Base-by-base conservation (phyloP, 164 flowering plant species). In the Macadamia tetraphylla region DNA sequence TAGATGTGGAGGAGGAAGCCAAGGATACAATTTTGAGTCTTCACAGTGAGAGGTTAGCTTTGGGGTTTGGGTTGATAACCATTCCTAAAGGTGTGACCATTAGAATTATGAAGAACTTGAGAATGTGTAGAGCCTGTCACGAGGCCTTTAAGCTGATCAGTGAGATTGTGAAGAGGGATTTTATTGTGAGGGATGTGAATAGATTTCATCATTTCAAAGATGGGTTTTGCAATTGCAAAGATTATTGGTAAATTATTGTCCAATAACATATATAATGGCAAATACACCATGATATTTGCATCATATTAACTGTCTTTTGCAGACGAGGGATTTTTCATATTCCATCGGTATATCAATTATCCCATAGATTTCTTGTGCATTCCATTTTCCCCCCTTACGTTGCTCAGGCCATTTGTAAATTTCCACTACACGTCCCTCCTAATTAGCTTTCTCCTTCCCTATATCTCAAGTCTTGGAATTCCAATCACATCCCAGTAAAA, bases 11-110 rank as follows among this genome's bases (percentile, higher is more conserved):
- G 63, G 91, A 85, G 66, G 95, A 89, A 57, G 79, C 83, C 14
- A 79, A 77, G 60, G 87, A 84, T 64, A 81, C 67, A 60, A 77
- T 81, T 9, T 71, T 86, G 18, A 62, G 86, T 42, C 70, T 86
- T 29, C 90, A 89, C 64, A 86, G 92, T 65, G 92, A 89, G 75
- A 82, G 82, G 74, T 60, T 89, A 73, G 95, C 95, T 53, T 71
- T 86, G 68, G 90, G 75, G 6, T 88, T 85, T 80, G 83, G 79
- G 30, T 76, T 88, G 78, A 43, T 89, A 62, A 82, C 76, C 67
- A 73, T 79, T 60, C 86, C 89, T 6, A 72, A 74, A 78, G 87
- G 86, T 12, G 60, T 70, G 23, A 81, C 88, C 8, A 83, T 85
- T 17, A 77, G 88, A 71, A 72, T 87, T 62, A 84, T 86, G 85